Percentiles rank a stretch among this genome's conserved stretches.
These are phyloP conservation scores for Pilaira anomala DNA, from an alignment of 192 early-diverging fungal genomes.

Conservation along the genomic window DNA sequence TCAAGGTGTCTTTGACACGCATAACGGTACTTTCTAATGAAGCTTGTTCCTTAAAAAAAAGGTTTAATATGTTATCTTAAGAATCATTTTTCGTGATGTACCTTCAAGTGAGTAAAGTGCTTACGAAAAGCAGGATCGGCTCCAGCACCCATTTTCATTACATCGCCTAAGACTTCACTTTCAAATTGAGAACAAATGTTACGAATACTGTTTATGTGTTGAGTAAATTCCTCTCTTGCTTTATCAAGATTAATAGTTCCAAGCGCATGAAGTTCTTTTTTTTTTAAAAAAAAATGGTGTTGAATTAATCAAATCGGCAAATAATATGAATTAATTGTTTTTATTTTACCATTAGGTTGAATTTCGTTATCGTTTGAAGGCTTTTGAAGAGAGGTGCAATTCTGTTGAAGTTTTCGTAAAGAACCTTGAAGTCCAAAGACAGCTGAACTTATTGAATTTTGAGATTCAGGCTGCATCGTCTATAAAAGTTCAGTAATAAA, in stretches of 20 bases:
- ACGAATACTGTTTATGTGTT: slow-evolving; percentile 27
- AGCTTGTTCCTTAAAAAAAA: slow-evolving; percentile 29
- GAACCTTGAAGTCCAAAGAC: slow-evolving; percentile 23
- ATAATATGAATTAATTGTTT: neutral
- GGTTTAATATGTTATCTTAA: neutral
- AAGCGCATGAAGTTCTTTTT: slow-evolving; percentile 30
- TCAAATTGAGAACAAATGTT: slow-evolving; percentile 40
- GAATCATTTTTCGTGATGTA: neutral
- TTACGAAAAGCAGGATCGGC: slow-evolving; percentile 37
- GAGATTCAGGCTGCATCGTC: slow-evolving; percentile 5
- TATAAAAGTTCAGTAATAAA: no score
- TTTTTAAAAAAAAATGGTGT: neutral
- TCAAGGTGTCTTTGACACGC: slow-evolving; percentile 18
- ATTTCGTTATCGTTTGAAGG: neutral
- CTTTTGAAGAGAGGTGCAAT: slow-evolving; percentile 6
- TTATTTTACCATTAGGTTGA: slow-evolving; percentile 12
- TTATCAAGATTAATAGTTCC: slow-evolving; percentile 37
- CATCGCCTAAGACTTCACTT: slow-evolving; percentile 34
- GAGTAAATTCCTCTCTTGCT: slow-evolving; percentile 28
- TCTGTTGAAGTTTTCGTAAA: slow-evolving; percentile 11
- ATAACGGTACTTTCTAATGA: slow-evolving; percentile 30
- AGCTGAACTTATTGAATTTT: slow-evolving; percentile 23
- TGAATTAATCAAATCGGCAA: neutral
- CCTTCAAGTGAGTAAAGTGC: slow-evolving; percentile 37
- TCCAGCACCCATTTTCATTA: slow-evolving; percentile 31